Evolutionary conservation across 768 basidiomycete species (phyloP).

Genomic region (Mrakia frigida): DNA sequence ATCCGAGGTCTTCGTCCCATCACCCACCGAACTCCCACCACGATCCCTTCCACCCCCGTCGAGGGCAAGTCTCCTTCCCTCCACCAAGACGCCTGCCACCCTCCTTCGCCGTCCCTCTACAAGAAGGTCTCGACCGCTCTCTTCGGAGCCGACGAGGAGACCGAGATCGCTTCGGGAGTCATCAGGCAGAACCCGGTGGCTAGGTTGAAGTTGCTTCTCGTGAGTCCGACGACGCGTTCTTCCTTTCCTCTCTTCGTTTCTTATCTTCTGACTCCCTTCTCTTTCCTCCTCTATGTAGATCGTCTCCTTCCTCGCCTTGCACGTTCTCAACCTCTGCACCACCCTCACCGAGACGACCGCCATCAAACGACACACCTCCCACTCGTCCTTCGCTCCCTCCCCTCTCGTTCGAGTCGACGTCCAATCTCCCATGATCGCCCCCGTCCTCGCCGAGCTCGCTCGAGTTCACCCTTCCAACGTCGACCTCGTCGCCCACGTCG

Average conservation of each 20-base stretch:
- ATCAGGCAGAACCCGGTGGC: slow-evolving; percentile 73
- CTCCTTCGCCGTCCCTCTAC: slow-evolving; percentile 6
- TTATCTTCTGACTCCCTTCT: neutral
- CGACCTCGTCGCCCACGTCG: slow-evolving; percentile 52
- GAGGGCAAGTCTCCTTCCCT: slow-evolving; percentile 10
- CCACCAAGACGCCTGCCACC: neutral
- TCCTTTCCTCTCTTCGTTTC: neutral
- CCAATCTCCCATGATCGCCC: slow-evolving; percentile 56
- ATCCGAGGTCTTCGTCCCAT: slow-evolving; percentile 45
- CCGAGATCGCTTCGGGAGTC: slow-evolving; percentile 34
- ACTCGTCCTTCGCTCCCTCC: slow-evolving; percentile 33
- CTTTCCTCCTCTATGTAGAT: slow-evolving; percentile 50
- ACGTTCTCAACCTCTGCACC: slow-evolving; percentile 86
- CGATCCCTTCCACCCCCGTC: slow-evolving; percentile 26
- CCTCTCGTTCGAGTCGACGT: slow-evolving; percentile 57
- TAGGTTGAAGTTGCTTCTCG: slow-evolving; percentile 79
- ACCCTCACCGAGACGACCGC: slow-evolving; percentile 71
- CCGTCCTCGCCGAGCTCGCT: slow-evolving; percentile 55
- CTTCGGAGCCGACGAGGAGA: slow-evolving; percentile 20
- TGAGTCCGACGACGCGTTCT: slow-evolving; percentile 46
- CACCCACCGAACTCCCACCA: slow-evolving; percentile 28
- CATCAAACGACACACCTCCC: slow-evolving; percentile 49
- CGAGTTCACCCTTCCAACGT: slow-evolving; percentile 38
- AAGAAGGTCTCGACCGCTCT: slow-evolving; percentile 18
- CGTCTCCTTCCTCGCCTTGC: slow-evolving; percentile 81